These are phyloP conservation scores for Laburnicola sp. DNA, from an alignment of 2,329 filamentous ascomycete species.

Conservation along the genomic window DNA sequence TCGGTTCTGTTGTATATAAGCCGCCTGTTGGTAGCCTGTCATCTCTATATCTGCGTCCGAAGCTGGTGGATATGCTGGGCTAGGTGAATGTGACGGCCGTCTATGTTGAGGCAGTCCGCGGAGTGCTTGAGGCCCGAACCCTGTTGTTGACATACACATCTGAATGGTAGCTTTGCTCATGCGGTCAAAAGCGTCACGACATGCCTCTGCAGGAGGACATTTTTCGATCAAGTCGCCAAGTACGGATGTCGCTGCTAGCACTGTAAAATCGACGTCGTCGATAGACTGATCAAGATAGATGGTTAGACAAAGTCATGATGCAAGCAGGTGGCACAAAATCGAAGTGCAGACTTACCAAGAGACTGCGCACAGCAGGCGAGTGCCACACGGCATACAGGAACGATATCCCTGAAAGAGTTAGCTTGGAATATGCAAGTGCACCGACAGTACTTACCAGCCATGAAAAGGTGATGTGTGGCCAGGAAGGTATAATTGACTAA, in stretches of 20 bases:
- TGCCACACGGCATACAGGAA: constrained; percentile 98
- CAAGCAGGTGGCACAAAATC: constrained; percentile 16
- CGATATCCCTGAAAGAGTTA: constrained; percentile 64
- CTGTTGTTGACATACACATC: constrained; percentile 87
- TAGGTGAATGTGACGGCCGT: constrained; percentile 28
- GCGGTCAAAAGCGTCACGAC: constrained; percentile 89
- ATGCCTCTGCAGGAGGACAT: constrained; percentile 92
- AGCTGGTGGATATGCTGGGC: constrained; percentile 30
- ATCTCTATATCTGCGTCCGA: constrained; percentile 38
- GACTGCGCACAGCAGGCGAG: constrained; percentile 81
- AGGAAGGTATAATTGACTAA: constrained; percentile 96
- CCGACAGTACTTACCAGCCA: constrained; percentile 68
- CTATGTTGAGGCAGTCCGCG: constrained; percentile 25
- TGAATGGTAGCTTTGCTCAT: constrained; percentile 95
- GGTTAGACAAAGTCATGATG: constrained; percentile 6
- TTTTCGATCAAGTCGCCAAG: constrained; percentile 90
- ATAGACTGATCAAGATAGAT: constrained; percentile 60
- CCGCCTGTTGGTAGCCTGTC: constrained; percentile 28
- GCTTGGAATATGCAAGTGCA: constrained; percentile 17
- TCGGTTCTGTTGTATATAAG: constrained; percentile 29
- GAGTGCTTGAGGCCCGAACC: constrained; percentile 63
- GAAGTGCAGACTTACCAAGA: constrained; percentile 65
- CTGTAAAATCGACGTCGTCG: constrained; percentile 97
- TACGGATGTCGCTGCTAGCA: constrained; percentile 89
- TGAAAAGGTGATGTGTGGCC: constrained; percentile 94